Evolutionary conservation across 306 rosid genomes (phyloP), one percentile per base, ranked within the genome.

Genomic region (Macrotyloma uniflorum): DNA sequence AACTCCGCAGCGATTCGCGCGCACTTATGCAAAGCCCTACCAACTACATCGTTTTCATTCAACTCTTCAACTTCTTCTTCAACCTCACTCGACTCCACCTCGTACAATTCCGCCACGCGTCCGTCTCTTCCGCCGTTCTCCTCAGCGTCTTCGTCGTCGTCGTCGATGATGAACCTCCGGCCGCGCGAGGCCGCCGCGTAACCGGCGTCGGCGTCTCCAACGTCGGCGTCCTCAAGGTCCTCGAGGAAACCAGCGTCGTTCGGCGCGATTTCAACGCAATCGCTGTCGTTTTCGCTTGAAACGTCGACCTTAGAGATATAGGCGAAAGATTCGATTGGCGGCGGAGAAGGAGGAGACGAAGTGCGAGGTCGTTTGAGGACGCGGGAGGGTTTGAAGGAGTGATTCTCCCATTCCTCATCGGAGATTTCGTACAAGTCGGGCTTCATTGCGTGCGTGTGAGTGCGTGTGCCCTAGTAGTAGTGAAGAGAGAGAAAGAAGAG

Each of bases 321-420:
- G 13, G 93, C 85, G 53, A 94, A 94, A 50, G 98, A 92, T 70
- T 94, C 97, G 30, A 94, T 90, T 0, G 94, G 88, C 7, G 94
- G 93, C 2, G 96, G 97, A 13, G 87, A 26, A 3, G 14, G 47
- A 42, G 64, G 6, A 73, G 66, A 35, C 12, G 85, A 57, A 57
- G 82, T 0, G 67, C 79, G 83, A 2, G 87, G 53, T 12, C 85
- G 80, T 28, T 79, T 84, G 57, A 92, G 86, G 42, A 91, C 89
- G 2, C 90, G 97, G 1, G 98, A 95, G 78, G 98, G 97, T 71
- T 95, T 87, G 82, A 95, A 95, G 79, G 93, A 79, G 73, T 91
- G 98, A 3, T 85, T 86, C 4, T 87, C 91, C 98, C 98, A 95
- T 85, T 95, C 98, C 55, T 89, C 98, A 85, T 95, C 98, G 62